phyloP scores from a whole-genome alignment of 805 yeast species.

The Komagataella ulmi region DNA sequence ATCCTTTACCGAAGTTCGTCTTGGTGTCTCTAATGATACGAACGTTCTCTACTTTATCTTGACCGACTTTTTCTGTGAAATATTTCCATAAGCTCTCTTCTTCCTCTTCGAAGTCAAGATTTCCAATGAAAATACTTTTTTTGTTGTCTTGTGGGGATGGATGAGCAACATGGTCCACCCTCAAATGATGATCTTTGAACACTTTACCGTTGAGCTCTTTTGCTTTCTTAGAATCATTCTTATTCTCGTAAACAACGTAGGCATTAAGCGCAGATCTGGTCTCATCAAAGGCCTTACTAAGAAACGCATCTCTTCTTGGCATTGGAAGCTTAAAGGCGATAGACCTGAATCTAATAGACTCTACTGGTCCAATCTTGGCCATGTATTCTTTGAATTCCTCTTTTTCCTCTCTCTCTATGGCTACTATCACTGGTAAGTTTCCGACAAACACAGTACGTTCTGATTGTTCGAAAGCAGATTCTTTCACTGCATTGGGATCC shows the following conservation, averaged over 20 bases:
- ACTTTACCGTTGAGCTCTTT: conserved; percentile 49
- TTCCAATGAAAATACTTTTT: conserved; percentile 83
- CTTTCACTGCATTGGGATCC: conserved; percentile 35
- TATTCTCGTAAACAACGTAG: conserved; percentile 64
- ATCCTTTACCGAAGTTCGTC: conserved; percentile 94
- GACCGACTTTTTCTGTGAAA: conserved; percentile 45
- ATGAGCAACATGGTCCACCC: conserved; percentile 89
- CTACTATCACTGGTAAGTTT: conserved; percentile 61
- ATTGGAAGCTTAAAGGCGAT: conserved; percentile 77
- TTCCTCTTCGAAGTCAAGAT: conserved; percentile 81
- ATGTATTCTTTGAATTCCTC: conserved; percentile 37
- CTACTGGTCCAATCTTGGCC: conserved; percentile 30
- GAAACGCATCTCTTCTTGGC: conserved; percentile 88
- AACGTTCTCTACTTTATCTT: conserved; percentile 65
- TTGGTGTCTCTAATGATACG: conserved; percentile 85
- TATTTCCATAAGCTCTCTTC: conserved; percentile 85
- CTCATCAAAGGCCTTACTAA: conserved; percentile 63
- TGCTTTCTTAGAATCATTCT: conserved; percentile 31
- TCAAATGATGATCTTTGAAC: conserved; percentile 61
- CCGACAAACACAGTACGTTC: conserved; percentile 83
- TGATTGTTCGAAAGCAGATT: conserved; percentile 68
- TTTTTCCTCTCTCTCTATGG: conserved; percentile 47
- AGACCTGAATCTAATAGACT: conserved; percentile 82
- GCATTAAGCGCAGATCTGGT: conserved; percentile 77
- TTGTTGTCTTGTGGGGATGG: conserved; percentile 79